Base-by-base conservation (phyloP, 306 rosid species). In the Prinsepia uniflora region DNA sequence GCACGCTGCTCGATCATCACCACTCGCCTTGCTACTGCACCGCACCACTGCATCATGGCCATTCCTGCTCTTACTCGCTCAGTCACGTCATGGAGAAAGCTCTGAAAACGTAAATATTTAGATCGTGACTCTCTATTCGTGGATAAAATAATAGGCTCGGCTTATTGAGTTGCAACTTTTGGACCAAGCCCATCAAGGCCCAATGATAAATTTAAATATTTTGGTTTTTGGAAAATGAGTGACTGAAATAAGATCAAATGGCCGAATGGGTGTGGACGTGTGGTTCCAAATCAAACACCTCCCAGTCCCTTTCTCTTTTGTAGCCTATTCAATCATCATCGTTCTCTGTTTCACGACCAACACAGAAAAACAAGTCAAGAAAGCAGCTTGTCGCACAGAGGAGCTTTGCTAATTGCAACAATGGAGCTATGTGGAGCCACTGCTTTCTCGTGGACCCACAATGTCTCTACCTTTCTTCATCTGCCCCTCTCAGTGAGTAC, bases 11-110 rank as follows among this genome's bases (percentile, higher is more conserved):
- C 80, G 68, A 75, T 24, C 87, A 48, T 67, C 81, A 78, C 36
- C 39, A 86, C 41, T 78, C 86, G 83, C 85, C 88, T 59, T 30
- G 86, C 92, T 0, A 69, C 75, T 5, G 82, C 85, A 74, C 88
- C 81, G 77, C 81, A 90, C 78, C 89, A 78, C 76, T 80, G 89
- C 87, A 80, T 62, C 88, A 46, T 71, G 71, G 90, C 87, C 96
- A 84, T 85, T 3, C 17, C 72, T 47, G 24, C 74, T 24, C 10
- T 17, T 4, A 8, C 17, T 9, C n/a, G 7, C 7, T 6, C 11
- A 19, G 13, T 22, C 3, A 30, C 36, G 36, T 9, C 61, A 56
- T 2, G 24, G 59, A 54, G 30, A 9, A 5, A 1, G 39, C 39
- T 56, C 18, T 52, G 13, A 8, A 70, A 22, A n/a, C 50, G 73